These are phyloP conservation scores for Penicillium alfredii DNA, from an alignment of 495 filamentous ascomycete genomes.

Conservation along the genomic window DNA sequence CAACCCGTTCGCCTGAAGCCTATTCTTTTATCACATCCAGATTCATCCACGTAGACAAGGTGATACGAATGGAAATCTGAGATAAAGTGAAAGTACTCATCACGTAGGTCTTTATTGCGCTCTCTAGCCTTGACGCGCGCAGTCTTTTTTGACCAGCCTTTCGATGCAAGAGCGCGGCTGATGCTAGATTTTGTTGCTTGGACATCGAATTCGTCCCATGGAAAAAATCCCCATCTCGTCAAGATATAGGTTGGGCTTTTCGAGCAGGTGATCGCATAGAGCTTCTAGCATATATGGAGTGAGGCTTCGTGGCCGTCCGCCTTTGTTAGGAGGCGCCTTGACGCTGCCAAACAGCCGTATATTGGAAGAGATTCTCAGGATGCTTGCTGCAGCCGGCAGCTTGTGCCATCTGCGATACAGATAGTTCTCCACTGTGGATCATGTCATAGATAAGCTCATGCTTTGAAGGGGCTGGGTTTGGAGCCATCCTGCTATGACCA, in stretches of 20 bases:
- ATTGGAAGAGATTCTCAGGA: constrained; percentile 24
- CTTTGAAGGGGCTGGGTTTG: constrained; percentile 1
- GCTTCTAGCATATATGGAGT: constrained; percentile 21
- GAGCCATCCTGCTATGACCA: neutral
- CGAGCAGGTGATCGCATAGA: constrained; percentile 18
- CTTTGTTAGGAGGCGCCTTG: constrained; percentile 21
- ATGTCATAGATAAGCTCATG: constrained; percentile 1
- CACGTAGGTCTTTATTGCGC: constrained; percentile 26
- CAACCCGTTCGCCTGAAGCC: constrained; percentile 26
- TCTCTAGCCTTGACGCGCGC: constrained; percentile 7
- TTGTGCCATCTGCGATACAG: constrained; percentile 9
- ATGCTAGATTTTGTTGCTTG: constrained; percentile 2
- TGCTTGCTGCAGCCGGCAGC: constrained; percentile 15
- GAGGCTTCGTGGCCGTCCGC: constrained; percentile 15
- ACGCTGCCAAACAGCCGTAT: constrained; percentile 23
- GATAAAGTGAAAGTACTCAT: constrained; percentile 27
- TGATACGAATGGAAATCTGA: constrained; percentile 25
- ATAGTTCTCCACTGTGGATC: neutral
- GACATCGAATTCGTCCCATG: constrained; percentile 11
- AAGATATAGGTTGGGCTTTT: constrained; percentile 19
- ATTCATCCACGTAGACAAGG: constrained; percentile 3
- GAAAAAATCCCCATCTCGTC: constrained; percentile 23
- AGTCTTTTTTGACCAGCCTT: constrained; percentile 14
- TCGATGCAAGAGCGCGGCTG: constrained; percentile 5
- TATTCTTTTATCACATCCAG: constrained; percentile 10